Percentiles rank a stretch among this genome's conserved stretches.
Evolutionary conservation across 2,329 filamentous ascomycete genomes (phyloP).

Genomic region (Leptographium procerum): DNA sequence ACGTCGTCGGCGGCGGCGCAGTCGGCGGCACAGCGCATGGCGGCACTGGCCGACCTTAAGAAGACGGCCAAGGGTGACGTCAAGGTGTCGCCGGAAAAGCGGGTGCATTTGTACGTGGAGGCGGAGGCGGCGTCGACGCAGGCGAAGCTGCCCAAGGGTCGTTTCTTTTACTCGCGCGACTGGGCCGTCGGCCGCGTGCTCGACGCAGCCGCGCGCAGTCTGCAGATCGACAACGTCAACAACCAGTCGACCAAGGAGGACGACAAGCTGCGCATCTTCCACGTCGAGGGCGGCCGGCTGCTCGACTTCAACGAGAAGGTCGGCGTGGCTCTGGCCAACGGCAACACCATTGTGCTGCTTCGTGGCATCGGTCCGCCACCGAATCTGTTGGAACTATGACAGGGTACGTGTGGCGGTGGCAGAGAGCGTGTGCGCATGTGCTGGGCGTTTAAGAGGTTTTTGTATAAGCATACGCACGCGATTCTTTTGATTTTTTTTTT

Average conservation of each 20-base stretch:
- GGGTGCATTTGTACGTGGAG: constrained; percentile 85
- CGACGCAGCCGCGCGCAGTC: constrained; percentile 62
- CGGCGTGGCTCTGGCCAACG: constrained; percentile 59
- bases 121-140: constrained; percentile 78
- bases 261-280: constrained; percentile 76
- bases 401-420: no score
- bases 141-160: constrained; percentile 69
- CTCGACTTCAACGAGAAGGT: constrained; percentile 84
- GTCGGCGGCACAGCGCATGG: constrained; percentile 47
- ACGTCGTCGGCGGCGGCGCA: constrained; percentile 17
- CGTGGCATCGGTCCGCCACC: constrained; percentile 74
- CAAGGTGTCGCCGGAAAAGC: constrained; percentile 67
- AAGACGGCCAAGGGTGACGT: constrained; percentile 82
- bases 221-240: constrained; percentile 77
- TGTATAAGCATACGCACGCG: not conserved
- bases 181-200: constrained; percentile 84
- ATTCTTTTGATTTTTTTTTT: no score
- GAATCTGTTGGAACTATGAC: constrained; percentile 52
- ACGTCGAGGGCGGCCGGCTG: constrained; percentile 79
- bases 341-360: constrained; percentile 82
- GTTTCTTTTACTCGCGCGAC: constrained; percentile 70
- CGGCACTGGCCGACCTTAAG: constrained; percentile 69
- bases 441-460: no score
- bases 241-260: constrained; percentile 66
- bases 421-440: no score